phyloP scores from a whole-genome alignment of 2,329 filamentous ascomycete genomes.

The Neofusicoccum umdonicola region DNA sequence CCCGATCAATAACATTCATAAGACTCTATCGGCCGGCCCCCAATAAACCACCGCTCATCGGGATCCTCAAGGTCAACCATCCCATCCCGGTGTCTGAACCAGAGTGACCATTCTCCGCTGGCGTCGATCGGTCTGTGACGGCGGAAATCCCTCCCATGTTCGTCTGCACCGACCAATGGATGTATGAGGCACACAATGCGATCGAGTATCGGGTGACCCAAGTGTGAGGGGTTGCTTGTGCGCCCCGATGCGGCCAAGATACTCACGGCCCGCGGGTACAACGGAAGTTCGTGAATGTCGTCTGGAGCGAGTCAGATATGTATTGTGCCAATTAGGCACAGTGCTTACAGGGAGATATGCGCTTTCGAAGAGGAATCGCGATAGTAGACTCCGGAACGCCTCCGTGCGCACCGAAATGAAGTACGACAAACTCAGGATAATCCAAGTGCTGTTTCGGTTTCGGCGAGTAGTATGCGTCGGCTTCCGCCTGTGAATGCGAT shows the following conservation, averaged over 20 bases:
- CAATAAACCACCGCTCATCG: slow-evolving; percentile 30
- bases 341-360: background rate
- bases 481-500: too few relatives aligned
- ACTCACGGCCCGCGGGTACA: background rate
- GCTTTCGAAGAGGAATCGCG: background rate
- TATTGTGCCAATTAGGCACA: background rate
- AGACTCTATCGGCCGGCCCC: slow-evolving; percentile 33
- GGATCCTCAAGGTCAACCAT: slow-evolving; percentile 30
- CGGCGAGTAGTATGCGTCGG: too few relatives aligned
- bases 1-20: slow-evolving; percentile 29
- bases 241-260: background rate
- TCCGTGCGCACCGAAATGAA: background rate
- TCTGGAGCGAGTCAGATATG: background rate
- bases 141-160: slow-evolving; percentile 16
- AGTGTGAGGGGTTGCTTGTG: background rate
- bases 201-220: background rate
- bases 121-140: background rate
- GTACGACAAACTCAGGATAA: background rate
- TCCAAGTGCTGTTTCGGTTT: too few relatives aligned
- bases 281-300: background rate
- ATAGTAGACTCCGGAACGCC: background rate
- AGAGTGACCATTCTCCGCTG: slow-evolving; percentile 22
- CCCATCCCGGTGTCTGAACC: slow-evolving; percentile 32
- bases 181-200: background rate
- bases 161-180: slow-evolving; percentile 21